A percentile compares a stretch with the other conserved stretches of the same genome.
phyloP scores from a whole-genome alignment of 306 rosid genomes.

The Trifolium subterraneum region DNA sequence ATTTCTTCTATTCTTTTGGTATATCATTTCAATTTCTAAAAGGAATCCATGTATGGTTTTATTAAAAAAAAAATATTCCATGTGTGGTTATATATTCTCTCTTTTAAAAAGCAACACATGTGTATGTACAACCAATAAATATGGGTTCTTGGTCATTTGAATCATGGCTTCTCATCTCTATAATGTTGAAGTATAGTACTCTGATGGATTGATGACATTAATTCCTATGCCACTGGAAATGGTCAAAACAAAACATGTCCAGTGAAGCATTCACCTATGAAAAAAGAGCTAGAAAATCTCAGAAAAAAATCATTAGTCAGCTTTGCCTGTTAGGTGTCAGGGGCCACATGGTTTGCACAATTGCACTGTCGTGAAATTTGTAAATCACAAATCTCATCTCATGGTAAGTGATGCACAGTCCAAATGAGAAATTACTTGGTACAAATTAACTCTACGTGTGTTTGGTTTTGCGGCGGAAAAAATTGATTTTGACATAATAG shows the following conservation, averaged over 20 bases:
- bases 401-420: slow-evolving; percentile 33
- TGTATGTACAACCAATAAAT: slow-evolving; percentile 63
- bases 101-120: slow-evolving; percentile 49
- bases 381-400: slow-evolving; percentile 26
- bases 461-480: too few species aligned
- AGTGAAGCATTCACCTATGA: slow-evolving; percentile 22
- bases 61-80: not conserved
- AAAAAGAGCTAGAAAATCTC: slow-evolving; percentile 25
- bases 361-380: slow-evolving; percentile 33
- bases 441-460: too few species aligned
- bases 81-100: slow-evolving; percentile 34
- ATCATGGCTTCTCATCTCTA: slow-evolving; percentile 39
- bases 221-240: slow-evolving; percentile 49
- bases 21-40: not conserved
- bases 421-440: not conserved
- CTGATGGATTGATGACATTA: slow-evolving; percentile 47
- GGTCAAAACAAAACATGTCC: slow-evolving; percentile 51
- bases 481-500: too few species aligned
- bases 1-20: not conserved
- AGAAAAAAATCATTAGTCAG: slow-evolving; percentile 42
- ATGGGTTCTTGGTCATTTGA: slow-evolving; percentile 45
- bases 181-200: slow-evolving; percentile 41
- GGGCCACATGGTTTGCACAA: slow-evolving; percentile 51
- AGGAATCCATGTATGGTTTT: not conserved
- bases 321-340: slow-evolving; percentile 53